A percentile compares a stretch with the other conserved stretches of the same genome.
phyloP scores from a whole-genome alignment of 2,329 filamentous ascomycete genomes.

The Taxawa tesnikishii region DNA sequence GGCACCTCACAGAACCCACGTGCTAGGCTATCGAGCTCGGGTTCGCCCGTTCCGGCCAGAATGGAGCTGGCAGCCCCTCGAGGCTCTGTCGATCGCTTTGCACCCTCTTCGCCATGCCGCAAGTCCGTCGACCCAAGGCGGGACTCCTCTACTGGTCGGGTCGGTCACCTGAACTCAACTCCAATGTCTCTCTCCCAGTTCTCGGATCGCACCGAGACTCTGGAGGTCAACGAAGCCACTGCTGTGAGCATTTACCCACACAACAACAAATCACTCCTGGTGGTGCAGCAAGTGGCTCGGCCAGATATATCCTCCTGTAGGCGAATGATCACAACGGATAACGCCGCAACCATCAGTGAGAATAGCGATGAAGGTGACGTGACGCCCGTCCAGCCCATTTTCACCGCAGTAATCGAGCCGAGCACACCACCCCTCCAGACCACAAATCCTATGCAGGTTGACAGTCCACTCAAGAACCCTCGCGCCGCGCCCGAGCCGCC shows the following conservation, averaged over 20 bases:
- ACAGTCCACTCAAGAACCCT: slow-evolving; percentile 48
- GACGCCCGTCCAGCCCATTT: slow-evolving; percentile 3
- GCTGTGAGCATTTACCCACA: slow-evolving; percentile 50
- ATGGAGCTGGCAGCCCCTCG: neutral
- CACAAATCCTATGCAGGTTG: slow-evolving; percentile 20
- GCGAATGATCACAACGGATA: neutral
- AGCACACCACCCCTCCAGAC: slow-evolving; percentile 7
- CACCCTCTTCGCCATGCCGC: slow-evolving; percentile 2
- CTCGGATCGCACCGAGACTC: slow-evolving; percentile 34
- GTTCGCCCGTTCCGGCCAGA: no score
- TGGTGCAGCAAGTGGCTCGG: slow-evolving; percentile 40
- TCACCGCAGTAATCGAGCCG: slow-evolving; percentile 8
- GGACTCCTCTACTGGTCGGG: slow-evolving; percentile 3
- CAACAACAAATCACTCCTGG: slow-evolving; percentile 49
- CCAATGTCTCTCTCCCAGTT: slow-evolving; percentile 9
- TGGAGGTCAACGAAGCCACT: slow-evolving; percentile 50
- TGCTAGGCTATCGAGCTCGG: no score
- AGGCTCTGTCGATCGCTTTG: neutral
- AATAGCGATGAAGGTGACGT: neutral
- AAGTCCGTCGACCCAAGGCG: slow-evolving; percentile 5
- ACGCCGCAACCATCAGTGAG: neutral
- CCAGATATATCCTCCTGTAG: neutral
- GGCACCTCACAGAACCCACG: no score
- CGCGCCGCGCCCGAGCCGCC: slow-evolving; percentile 41
- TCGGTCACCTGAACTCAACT: slow-evolving; percentile 6